Evolutionary conservation across 2,329 filamentous ascomycete genomes (phyloP).

Genomic region (Whalleya microplaca): DNA sequence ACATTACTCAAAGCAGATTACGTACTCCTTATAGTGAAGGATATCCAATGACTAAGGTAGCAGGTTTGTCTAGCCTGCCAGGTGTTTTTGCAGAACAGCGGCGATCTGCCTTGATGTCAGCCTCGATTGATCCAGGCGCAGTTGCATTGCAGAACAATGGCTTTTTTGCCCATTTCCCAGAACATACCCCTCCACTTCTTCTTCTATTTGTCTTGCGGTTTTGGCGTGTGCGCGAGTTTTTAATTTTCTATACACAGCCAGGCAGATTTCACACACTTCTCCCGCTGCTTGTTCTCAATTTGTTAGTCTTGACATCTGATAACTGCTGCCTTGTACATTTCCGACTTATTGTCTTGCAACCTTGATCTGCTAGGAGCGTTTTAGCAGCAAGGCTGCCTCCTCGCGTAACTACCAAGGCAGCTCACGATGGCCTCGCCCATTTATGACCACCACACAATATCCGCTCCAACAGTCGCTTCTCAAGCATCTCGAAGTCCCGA

Average conservation of each 20-base stretch:
- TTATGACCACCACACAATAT: conserved; percentile 2
- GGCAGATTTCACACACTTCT: neutral
- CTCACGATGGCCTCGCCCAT: conserved; percentile 26
- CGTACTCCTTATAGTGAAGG: neutral
- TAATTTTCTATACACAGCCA: neutral
- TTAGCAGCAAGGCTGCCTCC: conserved; percentile 12
- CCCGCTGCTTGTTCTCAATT: neutral
- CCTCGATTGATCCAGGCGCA: conserved; percentile 32
- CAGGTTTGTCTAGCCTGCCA: conserved; percentile 11
- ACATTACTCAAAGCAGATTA: neutral
- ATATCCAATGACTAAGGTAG: neutral
- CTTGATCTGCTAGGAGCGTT: neutral
- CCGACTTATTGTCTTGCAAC: neutral
- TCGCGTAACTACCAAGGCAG: conserved; percentile 1
- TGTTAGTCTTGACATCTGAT: neutral
- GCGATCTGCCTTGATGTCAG: conserved; percentile 33
- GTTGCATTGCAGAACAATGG: conserved; percentile 8
- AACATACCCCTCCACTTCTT: neutral
- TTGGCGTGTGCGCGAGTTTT: neutral
- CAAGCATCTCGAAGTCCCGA: conserved; percentile 12
- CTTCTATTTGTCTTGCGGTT: neutral
- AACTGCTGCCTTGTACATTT: neutral
- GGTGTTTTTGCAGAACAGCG: conserved; percentile 18
- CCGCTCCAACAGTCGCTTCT: conserved; percentile 8
- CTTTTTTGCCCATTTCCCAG: neutral